These are phyloP conservation scores for Colletotrichum camelliae DNA, from an alignment of 2,329 filamentous ascomycete species.

Conservation along the genomic window DNA sequence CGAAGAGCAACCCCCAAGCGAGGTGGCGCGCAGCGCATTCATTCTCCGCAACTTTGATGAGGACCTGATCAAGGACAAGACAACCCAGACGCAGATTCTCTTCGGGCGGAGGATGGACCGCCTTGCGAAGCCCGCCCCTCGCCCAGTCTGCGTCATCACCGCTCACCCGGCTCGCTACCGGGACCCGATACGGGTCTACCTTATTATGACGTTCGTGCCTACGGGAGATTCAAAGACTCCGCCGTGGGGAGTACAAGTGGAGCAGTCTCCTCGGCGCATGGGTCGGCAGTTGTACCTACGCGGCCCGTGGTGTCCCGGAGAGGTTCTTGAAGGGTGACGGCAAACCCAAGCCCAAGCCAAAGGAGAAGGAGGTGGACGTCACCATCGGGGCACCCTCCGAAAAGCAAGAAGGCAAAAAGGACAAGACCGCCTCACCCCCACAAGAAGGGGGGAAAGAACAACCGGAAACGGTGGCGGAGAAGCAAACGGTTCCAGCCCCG, in stretches of 20 bases:
- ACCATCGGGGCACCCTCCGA: conserved; percentile 24
- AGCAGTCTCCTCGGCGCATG: conserved; percentile 83
- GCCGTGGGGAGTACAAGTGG: conserved; percentile 80
- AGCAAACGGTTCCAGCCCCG: neutral
- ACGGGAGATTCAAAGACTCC: conserved; percentile 80
- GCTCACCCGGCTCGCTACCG: conserved; percentile 81
- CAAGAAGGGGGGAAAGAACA: neutral
- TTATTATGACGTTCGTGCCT: conserved; percentile 81
- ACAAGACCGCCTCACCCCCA: conserved; percentile 11
- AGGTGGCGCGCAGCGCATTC: conserved; percentile 62
- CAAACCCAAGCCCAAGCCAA: conserved; percentile 27
- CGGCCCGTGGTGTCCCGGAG: conserved; percentile 79
- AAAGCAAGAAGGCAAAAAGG: conserved; percentile 8
- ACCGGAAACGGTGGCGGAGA: neutral
- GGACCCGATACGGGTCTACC: conserved; percentile 82
- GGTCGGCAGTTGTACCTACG: conserved; percentile 70
- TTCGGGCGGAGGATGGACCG: conserved; percentile 63
- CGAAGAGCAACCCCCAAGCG: conserved; percentile 26
- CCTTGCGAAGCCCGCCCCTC: conserved; percentile 57
- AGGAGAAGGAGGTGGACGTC: neutral
- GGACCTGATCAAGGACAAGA: conserved; percentile 59
- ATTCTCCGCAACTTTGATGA: conserved; percentile 67
- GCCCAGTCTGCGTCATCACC: conserved; percentile 79
- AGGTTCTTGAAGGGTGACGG: conserved; percentile 62
- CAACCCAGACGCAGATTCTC: conserved; percentile 62